phyloP scores from a whole-genome alignment of 352 stramenopile species.

The Hyaloperonospora arabidopsidis region DNA sequence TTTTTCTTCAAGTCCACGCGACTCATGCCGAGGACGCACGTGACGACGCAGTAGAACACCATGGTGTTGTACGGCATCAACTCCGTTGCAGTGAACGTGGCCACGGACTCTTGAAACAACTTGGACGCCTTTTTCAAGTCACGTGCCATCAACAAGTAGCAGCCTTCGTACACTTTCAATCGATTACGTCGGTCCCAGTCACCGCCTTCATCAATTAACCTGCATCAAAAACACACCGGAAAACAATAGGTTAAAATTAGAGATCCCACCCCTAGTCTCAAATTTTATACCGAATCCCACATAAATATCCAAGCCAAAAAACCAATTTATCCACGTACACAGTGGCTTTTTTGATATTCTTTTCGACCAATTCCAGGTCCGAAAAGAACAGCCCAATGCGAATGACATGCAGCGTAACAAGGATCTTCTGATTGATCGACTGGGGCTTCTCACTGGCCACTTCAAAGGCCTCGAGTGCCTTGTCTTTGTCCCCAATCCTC shows the following conservation, averaged over 20 bases:
- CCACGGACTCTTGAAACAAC: slow-evolving; percentile 94
- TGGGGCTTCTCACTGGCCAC: slow-evolving; percentile 91
- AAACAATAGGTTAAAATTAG: too few species aligned
- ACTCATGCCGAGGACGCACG: slow-evolving; percentile 90
- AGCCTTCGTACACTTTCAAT: slow-evolving; percentile 96
- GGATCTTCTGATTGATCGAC: slow-evolving; percentile 96
- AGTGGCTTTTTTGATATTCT: slow-evolving; percentile 85
- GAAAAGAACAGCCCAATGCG: slow-evolving; percentile 85
- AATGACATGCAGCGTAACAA: slow-evolving; percentile 92
- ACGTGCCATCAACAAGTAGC: slow-evolving; percentile 88
- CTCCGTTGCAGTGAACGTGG: slow-evolving; percentile 97
- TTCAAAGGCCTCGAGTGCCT: slow-evolving; percentile 87
- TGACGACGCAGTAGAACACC: slow-evolving; percentile 96
- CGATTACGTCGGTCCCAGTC: slow-evolving; percentile 99
- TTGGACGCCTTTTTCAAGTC: slow-evolving; percentile 91
- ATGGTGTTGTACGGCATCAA: slow-evolving; percentile 96
- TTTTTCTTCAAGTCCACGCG: slow-evolving; percentile 96
- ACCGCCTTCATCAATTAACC: slow-evolving; percentile 90
- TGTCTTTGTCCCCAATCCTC: slow-evolving; percentile 88
- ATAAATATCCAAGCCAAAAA: too few species aligned
- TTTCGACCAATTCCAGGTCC: slow-evolving; percentile 77
- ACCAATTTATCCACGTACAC: too few species aligned
- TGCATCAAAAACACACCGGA: slow-evolving; percentile 21
- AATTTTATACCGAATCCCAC: too few species aligned
- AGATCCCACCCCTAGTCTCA: too few species aligned